Percentiles rank a stretch among this genome's conserved stretches.
Evolutionary conservation across 495 filamentous ascomycete species (phyloP).

Genomic region (Trichoderma reesei): DNA sequence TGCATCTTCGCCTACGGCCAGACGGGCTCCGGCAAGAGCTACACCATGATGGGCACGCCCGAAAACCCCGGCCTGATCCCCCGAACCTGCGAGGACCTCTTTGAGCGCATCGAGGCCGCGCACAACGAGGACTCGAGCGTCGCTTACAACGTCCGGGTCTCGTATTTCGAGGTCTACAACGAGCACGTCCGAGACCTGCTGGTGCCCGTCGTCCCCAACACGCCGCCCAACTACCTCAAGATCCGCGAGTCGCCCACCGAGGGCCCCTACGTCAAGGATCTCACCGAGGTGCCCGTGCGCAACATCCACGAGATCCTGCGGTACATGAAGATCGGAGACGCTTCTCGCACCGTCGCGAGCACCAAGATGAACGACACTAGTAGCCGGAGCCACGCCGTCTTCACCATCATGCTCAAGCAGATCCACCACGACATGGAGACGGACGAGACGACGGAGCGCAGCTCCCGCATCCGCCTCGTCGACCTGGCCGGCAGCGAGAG

Average conservation of each 20-base stretch:
- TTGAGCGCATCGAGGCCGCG: conserved; percentile 83
- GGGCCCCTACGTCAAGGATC: conserved; percentile 94
- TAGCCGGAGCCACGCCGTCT: conserved; percentile 88
- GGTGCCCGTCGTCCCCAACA: conserved; percentile 56
- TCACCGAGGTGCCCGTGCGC: conserved; percentile 84
- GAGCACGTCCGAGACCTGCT: conserved; percentile 96
- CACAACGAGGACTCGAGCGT: conserved; percentile 66
- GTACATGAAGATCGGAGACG: conserved; percentile 83
- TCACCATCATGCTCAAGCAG: conserved; percentile 95
- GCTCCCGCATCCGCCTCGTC: conserved; percentile 86
- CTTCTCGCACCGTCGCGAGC: conserved; percentile 79
- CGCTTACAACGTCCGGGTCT: conserved; percentile 92
- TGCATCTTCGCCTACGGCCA: conserved; percentile 99
- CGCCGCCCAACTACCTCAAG: conserved; percentile 85
- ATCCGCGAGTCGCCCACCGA: conserved; percentile 92
- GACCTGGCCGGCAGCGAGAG: conserved; percentile 93
- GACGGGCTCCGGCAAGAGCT: conserved; percentile 94
- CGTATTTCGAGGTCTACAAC: conserved; percentile 99
- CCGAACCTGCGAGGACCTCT: conserved; percentile 92
- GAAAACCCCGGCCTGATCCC: conserved; percentile 84
- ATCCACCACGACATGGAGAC: conserved; percentile 86
- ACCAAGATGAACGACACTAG: conserved; percentile 99
- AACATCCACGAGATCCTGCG: conserved; percentile 75
- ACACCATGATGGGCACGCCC: conserved; percentile 97
- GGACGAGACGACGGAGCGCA: conserved; percentile 90